Evolutionary conservation across 192 early-diverging fungal genomes (phyloP), one percentile per base, ranked within the genome.

Genomic region (Spinellus fusiger): DNA sequence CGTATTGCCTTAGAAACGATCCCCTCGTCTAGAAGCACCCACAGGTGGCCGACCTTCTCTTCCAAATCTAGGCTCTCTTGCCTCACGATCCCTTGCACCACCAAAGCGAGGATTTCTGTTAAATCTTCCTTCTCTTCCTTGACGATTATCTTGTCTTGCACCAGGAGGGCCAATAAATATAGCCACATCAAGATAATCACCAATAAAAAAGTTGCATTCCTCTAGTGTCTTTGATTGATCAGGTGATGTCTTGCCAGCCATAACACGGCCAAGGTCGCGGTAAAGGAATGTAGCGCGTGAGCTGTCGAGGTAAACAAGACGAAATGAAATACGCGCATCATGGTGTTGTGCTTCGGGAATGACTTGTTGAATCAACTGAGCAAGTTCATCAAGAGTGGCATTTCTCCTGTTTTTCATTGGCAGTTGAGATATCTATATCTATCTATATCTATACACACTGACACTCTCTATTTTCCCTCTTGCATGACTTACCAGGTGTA

Each of bases 301-400:
- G 15, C 60, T 65, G 44, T 80, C 73, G 9, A 71, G 56, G 64
- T 79, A 82, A 8, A 84, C 64, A 4, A 75, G 52, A 29, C 75
- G 68, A 48, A 86, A 86, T 10, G 70, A 54, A 38, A 86, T 49
- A 13, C 62, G 61, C 16, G 74, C 76, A 59, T 73, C 61, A 16
- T 61, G 64, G 18, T 63, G 59, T 33, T 57, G 65, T 20, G 78
- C 74, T 49, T 73, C 71, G 22, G 70, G 74, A 48, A 69, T 56
- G 1, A 67, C 69, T 53, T 80, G 62, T 59, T 70, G 59, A 22
- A 86, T 64, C 25, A 86, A 69, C 18, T 73, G 73, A 2, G 82
- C 77, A 10, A 86, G 49, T 70, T 86, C 84, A 29, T 77, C 72
- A 15, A 86, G 65, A 9, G 84, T 80, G 31, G 83, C 82, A 60